Conservation (phyloP, 768 basidiomycete genomes). For the Infundibulicybe gibba region DNA sequence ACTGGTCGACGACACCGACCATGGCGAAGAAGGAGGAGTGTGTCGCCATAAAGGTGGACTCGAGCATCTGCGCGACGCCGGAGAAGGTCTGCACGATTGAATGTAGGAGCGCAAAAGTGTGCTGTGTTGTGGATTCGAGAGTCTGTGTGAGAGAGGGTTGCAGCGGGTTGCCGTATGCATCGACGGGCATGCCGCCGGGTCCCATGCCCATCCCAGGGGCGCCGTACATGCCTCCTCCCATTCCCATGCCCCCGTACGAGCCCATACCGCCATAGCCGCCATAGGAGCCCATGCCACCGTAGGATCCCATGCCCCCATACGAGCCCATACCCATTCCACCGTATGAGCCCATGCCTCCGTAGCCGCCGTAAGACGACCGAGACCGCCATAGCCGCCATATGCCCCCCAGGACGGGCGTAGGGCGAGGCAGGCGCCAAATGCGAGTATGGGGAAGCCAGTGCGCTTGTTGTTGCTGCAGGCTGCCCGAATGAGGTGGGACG, state of each 20-base stretch:
- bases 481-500: slow-evolving; percentile 4
- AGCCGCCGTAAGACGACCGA: slow-evolving; percentile 21
- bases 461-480: slow-evolving; percentile 22
- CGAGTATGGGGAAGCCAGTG: slow-evolving; percentile 12
- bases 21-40: slow-evolving; percentile 95
- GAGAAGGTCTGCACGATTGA: slow-evolving; percentile 94
- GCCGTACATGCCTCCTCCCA: slow-evolving; percentile 15
- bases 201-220: slow-evolving; percentile 28
- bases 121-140: slow-evolving; percentile 85
- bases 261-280: slow-evolving; percentile 21
- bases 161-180: slow-evolving; percentile 48
- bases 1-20: slow-evolving; percentile 95
- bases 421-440: slow-evolving; percentile 24
- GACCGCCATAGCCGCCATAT: slow-evolving; percentile 21
- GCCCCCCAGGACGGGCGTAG: slow-evolving; percentile 39
- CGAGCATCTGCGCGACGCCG: slow-evolving; percentile 96
- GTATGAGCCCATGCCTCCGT: slow-evolving; percentile 36
- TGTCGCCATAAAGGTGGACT: slow-evolving; percentile 96
- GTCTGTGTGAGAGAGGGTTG: slow-evolving; percentile 74
- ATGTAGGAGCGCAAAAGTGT: slow-evolving; percentile 91
- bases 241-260: slow-evolving; percentile 19
- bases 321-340: slow-evolving; percentile 40
- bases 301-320: slow-evolving; percentile 35
- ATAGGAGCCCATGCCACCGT: slow-evolving; percentile 19
- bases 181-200: slow-evolving; percentile 45